phyloP scores from a whole-genome alignment of 495 filamentous ascomycete species.

The Aspergillus biplanus region DNA sequence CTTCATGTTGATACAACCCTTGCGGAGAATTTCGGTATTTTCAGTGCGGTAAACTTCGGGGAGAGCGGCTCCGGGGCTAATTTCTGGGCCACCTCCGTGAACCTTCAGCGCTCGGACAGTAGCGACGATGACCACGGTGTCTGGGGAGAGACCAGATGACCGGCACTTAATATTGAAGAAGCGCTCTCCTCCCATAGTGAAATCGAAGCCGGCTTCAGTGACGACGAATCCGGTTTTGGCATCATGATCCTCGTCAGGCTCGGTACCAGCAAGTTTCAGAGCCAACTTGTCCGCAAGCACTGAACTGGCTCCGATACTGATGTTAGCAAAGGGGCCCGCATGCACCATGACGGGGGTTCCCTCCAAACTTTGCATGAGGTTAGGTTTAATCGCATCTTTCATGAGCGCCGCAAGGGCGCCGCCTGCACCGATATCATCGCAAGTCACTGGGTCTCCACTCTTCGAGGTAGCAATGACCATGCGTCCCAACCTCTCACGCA shows the following conservation, averaged over 20 bases:
- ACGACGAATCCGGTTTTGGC: constrained; percentile 92
- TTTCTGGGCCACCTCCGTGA: constrained; percentile 91
- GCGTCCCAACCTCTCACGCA: constrained; percentile 90
- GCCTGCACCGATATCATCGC: constrained; percentile 91
- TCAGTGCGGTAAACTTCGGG: constrained; percentile 87
- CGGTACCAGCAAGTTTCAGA: constrained; percentile 92
- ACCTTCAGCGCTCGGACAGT: constrained; percentile 96
- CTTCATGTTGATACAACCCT: constrained; percentile 88
- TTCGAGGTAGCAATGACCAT: constrained; percentile 95
- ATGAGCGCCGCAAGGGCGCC: constrained; percentile 93
- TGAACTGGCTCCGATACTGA: constrained; percentile 94
- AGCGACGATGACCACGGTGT: constrained; percentile 92
- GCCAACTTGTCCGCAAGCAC: constrained; percentile 94
- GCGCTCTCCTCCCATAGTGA: constrained; percentile 98
- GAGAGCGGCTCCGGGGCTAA: constrained; percentile 81
- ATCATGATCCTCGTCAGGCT: constrained; percentile 86
- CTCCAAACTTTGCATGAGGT: constrained; percentile 97
- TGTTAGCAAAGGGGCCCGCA: constrained; percentile 96
- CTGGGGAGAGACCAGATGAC: constrained; percentile 87
- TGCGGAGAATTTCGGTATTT: constrained; percentile 86
- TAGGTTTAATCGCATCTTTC: constrained; percentile 98
- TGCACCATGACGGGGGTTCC: constrained; percentile 97
- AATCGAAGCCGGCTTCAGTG: constrained; percentile 97
- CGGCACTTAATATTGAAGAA: constrained; percentile 99
- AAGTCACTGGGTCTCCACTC: constrained; percentile 88